These are phyloP conservation scores for Yarrowia sp. DNA, from an alignment of 805 yeast species.

Conservation along the genomic window DNA sequence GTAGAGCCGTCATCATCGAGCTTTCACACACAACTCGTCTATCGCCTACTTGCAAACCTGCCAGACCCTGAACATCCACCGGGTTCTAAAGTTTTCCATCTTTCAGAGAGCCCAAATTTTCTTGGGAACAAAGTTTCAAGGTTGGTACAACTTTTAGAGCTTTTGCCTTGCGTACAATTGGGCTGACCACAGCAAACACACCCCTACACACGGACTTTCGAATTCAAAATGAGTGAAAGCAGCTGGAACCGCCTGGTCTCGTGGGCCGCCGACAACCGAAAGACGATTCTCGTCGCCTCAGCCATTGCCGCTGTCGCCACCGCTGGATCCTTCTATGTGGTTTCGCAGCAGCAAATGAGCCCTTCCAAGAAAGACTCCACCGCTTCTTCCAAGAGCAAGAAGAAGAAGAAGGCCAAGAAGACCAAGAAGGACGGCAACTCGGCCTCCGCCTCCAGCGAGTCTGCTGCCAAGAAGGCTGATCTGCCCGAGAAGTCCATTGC, in stretches of 20 bases:
- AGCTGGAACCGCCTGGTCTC: conserved; percentile 25
- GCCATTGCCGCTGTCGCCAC: conserved; percentile 24
- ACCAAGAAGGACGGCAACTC: conserved; percentile 28
- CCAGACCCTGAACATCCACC: not conserved
- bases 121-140: not conserved
- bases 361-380: conserved; percentile 28
- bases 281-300: conserved; percentile 1
- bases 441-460: not conserved
- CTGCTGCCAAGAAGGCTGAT: conserved; percentile 26
- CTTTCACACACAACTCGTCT: not conserved
- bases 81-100: conserved; percentile 18
- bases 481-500: conserved; percentile 29
- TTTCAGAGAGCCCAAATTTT: not conserved
- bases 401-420: conserved; percentile 38
- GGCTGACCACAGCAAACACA: not conserved
- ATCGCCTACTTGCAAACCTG: no score
- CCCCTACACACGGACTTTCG: not conserved
- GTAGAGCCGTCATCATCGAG: no score
- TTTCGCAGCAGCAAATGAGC: conserved; percentile 53
- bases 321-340: conserved; percentile 27
- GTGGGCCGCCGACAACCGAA: conserved; percentile 26
- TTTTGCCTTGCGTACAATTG: not conserved
- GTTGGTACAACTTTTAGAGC: not conserved
- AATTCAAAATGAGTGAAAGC: conserved; percentile 12
- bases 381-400: conserved; percentile 48